These are phyloP conservation scores for Acmispon strigosus DNA, from an alignment of 306 rosid genomes.

Conservation along the genomic window DNA sequence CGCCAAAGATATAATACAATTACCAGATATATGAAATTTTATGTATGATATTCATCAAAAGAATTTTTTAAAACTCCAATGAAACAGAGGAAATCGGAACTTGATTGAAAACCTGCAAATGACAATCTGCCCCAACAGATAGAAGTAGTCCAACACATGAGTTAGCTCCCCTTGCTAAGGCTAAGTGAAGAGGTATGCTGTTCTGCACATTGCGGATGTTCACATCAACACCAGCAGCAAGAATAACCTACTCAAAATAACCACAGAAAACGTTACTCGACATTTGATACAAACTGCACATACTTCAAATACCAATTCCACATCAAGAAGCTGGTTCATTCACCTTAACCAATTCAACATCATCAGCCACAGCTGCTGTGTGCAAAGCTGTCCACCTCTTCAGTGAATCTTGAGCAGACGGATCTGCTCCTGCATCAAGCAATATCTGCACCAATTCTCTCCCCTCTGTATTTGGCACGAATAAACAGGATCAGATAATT, in stretches of 20 bases:
- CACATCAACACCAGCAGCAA: slow-evolving; percentile 70
- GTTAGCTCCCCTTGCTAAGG: slow-evolving; percentile 71
- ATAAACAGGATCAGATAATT: slow-evolving; percentile 7
- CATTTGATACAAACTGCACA: no score
- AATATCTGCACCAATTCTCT: slow-evolving; percentile 61
- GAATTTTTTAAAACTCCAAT: no score
- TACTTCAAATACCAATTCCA: no score
- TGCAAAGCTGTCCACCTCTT: slow-evolving; percentile 73
- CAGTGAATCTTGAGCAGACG: slow-evolving; percentile 62
- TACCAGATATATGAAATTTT: no score
- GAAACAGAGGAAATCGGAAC: neutral
- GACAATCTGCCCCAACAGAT: slow-evolving; percentile 59
- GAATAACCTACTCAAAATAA: slow-evolving; percentile 47
- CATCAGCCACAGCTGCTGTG: slow-evolving; percentile 57
- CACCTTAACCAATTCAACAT: slow-evolving; percentile 67
- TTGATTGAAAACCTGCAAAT: slow-evolving; percentile 53
- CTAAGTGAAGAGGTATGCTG: slow-evolving; percentile 65
- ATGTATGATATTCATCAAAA: no score
- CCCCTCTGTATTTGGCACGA: slow-evolving; percentile 42
- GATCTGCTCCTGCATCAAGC: slow-evolving; percentile 74
- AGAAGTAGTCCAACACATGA: slow-evolving; percentile 66
- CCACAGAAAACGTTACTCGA: neutral
- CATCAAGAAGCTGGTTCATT: neutral
- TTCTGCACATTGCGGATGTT: slow-evolving; percentile 61
- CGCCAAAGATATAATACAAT: no score